Evolutionary conservation across 495 filamentous ascomycete genomes (phyloP).

Genomic region (Aspergillus wentii): DNA sequence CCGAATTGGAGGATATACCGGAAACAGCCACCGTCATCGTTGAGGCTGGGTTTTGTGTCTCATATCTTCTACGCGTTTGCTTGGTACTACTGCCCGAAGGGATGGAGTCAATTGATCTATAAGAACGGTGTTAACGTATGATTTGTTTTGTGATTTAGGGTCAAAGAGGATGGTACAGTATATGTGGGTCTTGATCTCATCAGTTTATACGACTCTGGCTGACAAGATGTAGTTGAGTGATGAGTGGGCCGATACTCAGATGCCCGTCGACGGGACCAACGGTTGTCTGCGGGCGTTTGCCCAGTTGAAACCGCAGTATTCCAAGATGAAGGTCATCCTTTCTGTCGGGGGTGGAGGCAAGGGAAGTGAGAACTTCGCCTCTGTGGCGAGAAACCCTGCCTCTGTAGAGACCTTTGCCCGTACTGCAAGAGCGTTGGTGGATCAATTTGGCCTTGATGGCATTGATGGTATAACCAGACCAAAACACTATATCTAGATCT

Average conservation of each 20-base stretch:
- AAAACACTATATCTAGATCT: conserved; percentile 3
- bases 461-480: conserved; percentile 64
- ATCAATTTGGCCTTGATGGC: conserved; percentile 75
- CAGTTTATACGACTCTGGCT: conserved; percentile 11
- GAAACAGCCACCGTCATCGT: conserved; percentile 69
- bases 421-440: conserved; percentile 65
- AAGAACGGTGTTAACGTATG: conserved; percentile 20
- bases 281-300: conserved; percentile 75
- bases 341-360: conserved; percentile 82
- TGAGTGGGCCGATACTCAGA: conserved; percentile 78
- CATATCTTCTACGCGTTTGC: conserved; percentile 92
- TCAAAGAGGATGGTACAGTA: conserved; percentile 73
- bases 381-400: conserved; percentile 58
- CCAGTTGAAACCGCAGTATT: conserved; percentile 67
- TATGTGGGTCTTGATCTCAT: conserved; percentile 55
- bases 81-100: conserved; percentile 35
- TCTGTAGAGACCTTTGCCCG: conserved; percentile 66
- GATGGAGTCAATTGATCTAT: not conserved
- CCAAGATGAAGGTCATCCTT: conserved; percentile 72
- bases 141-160: conserved; percentile 44
- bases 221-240: conserved; percentile 64
- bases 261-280: conserved; percentile 69
- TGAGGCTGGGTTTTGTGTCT: conserved; percentile 65
- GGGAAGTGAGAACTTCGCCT: conserved; percentile 73
- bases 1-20: conserved; percentile 80